Evolutionary conservation across 148 eudicot genomes (phyloP), one percentile per base, ranked within the genome.

Genomic region (Tetragonia tetragonoides): DNA sequence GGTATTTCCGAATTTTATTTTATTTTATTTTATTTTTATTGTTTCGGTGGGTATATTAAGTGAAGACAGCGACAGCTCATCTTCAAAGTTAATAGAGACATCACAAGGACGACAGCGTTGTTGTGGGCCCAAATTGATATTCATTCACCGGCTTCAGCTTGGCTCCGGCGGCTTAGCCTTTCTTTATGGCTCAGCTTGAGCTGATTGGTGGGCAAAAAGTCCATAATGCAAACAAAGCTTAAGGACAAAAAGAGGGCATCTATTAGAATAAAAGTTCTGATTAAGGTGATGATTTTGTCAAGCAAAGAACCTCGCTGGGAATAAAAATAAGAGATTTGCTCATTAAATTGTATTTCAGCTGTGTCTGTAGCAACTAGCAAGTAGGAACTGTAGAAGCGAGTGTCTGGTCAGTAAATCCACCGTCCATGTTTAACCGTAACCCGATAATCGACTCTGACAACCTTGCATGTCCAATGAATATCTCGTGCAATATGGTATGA

Each of bases 31-130:
- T 21, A 34, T 4, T 68, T 0, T 12, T 10, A 46, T 9, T 14
- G 61, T 73, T 62, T 73, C 72, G 83, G 83, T 81, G 80, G 76
- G 66, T 75, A 73, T 60, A 70, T 70, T 77, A 66, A 73, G 76
- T 71, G 70, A 77, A 74, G 84, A 82, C 77, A 82, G 20, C 46
- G 84, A 82, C 84, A 82, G 81, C 84, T 77, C 84, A 82, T 68
- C 84, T 73, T 73, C 67, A 72, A 72, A 77, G 68, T 23, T 77
- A 60, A 42, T 28, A 59, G 57, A 67, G 68, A 81, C 84, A 81
- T 77, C 77, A 77, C 73, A 71, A 77, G 59, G 16, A 77, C 84
- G 84, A 81, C 84, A 82, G 78, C 78, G 77, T 72, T 73, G 67
- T 60, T 62, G 49, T 28, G 77, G 54, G 23, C 78, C 84, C 67